Conservation (phyloP, 2,329 filamentous ascomycete genomes). For the Talaromyces verruculosus region DNA sequence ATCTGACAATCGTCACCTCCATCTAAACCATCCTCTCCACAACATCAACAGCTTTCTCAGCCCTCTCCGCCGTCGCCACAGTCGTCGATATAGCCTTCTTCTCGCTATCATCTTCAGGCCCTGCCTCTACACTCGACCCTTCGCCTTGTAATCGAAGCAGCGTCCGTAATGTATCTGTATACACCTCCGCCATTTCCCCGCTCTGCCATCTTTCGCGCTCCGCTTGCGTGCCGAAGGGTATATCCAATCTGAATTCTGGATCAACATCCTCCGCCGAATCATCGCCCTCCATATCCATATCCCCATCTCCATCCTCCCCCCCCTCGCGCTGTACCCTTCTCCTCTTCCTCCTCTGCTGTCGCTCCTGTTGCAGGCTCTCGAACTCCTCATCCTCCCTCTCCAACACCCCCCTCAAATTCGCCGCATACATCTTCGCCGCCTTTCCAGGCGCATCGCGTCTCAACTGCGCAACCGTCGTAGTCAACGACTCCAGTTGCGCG, state of each 20-base stretch:
- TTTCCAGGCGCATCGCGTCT: conserved; percentile 45
- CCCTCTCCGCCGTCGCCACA: conserved; percentile 49
- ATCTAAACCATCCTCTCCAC: conserved; percentile 45
- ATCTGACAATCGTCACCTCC: not conserved
- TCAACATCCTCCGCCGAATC: no score
- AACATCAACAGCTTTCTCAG: conserved; percentile 47
- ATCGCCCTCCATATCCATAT: conserved; percentile 12
- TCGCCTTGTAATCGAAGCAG: conserved; percentile 43
- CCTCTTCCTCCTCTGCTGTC: conserved; percentile 23
- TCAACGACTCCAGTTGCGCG: conserved; percentile 49
- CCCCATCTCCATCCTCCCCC: conserved; percentile 37
- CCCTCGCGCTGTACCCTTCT: conserved; percentile 23
- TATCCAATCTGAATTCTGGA: conserved; percentile 33
- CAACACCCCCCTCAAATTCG: conserved; percentile 37
- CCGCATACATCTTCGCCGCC: conserved; percentile 43
- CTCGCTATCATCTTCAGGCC: conserved; percentile 19
- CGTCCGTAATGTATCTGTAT: conserved; percentile 42
- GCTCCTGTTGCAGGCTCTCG: conserved; percentile 28
- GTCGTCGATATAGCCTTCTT: conserved; percentile 46
- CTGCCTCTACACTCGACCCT: conserved; percentile 25
- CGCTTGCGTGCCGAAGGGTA: conserved; percentile 35
- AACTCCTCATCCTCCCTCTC: conserved; percentile 53
- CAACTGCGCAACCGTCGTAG: conserved; percentile 48
- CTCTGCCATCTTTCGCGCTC: conserved; percentile 42
- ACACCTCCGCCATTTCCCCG: conserved; percentile 45